Evolutionary conservation across 257 asterid species (phyloP), one percentile per base, ranked within the genome.

Genomic region (Jaltomata sinuosa): DNA sequence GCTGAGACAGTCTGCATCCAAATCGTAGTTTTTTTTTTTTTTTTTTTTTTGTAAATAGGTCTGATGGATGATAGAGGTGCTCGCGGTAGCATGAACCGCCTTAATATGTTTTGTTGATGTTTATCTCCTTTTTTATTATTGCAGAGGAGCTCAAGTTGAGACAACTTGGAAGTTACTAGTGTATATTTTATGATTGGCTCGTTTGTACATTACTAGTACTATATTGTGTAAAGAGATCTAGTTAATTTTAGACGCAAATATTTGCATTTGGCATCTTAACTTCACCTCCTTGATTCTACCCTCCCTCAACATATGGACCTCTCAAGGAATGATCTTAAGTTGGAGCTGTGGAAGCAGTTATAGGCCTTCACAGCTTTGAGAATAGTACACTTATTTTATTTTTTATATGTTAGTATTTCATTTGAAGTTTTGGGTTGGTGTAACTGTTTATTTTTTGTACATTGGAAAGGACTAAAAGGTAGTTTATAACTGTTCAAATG

Each of bases 1-100:
- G 77, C 86, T 77, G 85, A 87, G 80, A 85, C 12, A 76, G 42
- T 2, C 11, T 50, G 83, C 34, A 25, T 55, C 40, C 54, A 12
- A 31, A 55, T 49, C 3, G 47, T 31, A 27, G 21, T 34, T 38
- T 76, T 38, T 7, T n/a, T n/a, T n/a, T n/a, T 65, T 31, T 38
- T 1, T 34, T 38, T 76, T 38, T 7, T 65, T 31, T 38, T 1
- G 29, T 55, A 79, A 53, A n/a, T 69, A 22, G 21, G 71, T 50
- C 72, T 34, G 27, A 67, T 34, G 7, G 78, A 34, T 25, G 18
- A 36, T 9, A 68, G 29, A 36, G 78, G 78, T 34, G 49, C 16
- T 34, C 15, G 22, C 8, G 6, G 27, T 34, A 68, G 77, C 29
- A 19, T 68, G 50, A 34, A 76, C 62, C 6, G 25, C 27, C 81